Conservation (phyloP, 805 yeast genomes). For the Metschnikowia corniflorae region DNA sequence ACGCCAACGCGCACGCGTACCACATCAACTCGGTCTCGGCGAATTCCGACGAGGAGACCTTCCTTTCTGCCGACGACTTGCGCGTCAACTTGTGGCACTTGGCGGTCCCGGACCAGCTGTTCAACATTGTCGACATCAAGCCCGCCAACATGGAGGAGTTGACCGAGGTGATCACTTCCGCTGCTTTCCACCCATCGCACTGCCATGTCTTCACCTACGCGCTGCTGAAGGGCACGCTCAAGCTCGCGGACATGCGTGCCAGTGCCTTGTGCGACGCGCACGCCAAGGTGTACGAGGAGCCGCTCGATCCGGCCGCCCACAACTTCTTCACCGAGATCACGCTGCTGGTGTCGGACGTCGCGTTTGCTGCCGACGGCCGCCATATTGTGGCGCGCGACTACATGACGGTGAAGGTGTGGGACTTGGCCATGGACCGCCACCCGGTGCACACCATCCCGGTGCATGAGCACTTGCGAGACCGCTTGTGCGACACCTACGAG, state of each 20-base stretch:
- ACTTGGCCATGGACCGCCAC: conserved; percentile 91
- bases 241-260: conserved; percentile 93
- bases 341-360: conserved; percentile 87
- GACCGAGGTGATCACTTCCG: conserved; percentile 94
- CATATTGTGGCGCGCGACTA: conserved; percentile 97
- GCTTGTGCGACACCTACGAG: conserved; percentile 95
- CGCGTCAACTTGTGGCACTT: conserved; percentile 95
- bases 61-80: conserved; percentile 87
- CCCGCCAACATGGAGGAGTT: conserved; percentile 98
- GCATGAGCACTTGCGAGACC: conserved; percentile 90
- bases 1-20: conserved; percentile 95
- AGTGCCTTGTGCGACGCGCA: conserved; percentile 91
- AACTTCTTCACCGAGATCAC: conserved; percentile 97
- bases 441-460: conserved; percentile 93
- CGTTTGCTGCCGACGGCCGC: conserved; percentile 87
- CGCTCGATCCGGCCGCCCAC: conserved; percentile 86
- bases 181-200: conserved; percentile 90
- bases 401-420: conserved; percentile 98
- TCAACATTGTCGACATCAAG: conserved; percentile 95
- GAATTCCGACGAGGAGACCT: conserved; percentile 95
- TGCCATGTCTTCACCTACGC: conserved; percentile 96
- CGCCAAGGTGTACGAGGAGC: conserved; percentile 85
- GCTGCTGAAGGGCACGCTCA: conserved; percentile 91
- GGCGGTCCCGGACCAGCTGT: conserved; percentile 89
- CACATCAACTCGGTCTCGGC: conserved; percentile 94